A percentile compares a stretch with the other conserved stretches of the same genome.
Evolutionary conservation across 768 basidiomycete species (phyloP).

Genomic region (Strobilomyces confusus): DNA sequence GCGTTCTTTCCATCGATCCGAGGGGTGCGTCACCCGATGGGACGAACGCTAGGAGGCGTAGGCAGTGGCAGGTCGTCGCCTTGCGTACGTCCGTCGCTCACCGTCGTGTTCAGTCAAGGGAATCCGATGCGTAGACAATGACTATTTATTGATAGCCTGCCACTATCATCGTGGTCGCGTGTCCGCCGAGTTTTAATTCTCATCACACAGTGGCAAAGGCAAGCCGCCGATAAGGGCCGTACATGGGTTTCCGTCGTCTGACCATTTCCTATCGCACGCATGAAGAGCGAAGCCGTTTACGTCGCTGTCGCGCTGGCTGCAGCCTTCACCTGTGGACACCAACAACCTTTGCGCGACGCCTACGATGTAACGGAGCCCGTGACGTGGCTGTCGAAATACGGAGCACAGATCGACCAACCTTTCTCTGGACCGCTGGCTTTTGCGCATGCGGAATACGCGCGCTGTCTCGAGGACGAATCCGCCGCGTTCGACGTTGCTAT

Average conservation of each 20-base stretch:
- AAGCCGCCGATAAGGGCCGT: no score
- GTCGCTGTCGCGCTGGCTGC: not conserved
- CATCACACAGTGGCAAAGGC: no score
- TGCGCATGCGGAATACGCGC: slow-evolving; percentile 69
- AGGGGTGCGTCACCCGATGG: slow-evolving; percentile 34
- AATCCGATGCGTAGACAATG: not conserved
- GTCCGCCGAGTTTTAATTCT: no score
- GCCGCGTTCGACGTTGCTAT: slow-evolving; percentile 56
- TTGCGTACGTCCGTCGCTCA: slow-evolving; percentile 34
- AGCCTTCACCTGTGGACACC: slow-evolving; percentile 2
- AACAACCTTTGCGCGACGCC: slow-evolving; percentile 14
- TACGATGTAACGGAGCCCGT: slow-evolving; percentile 15
- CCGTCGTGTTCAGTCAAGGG: slow-evolving; percentile 17
- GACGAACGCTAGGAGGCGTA: slow-evolving; percentile 37
- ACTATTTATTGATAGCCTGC: no score
- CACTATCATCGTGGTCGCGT: no score
- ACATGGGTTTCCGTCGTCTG: no score
- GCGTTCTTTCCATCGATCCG: slow-evolving; percentile 48
- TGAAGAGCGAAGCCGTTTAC: slow-evolving; percentile 9
- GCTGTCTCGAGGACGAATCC: slow-evolving; percentile 22
- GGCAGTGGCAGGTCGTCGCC: slow-evolving; percentile 46
- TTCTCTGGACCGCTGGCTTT: slow-evolving; percentile 83
- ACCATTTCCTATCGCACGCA: not conserved
- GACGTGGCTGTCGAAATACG: slow-evolving; percentile 72
- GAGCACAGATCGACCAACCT: slow-evolving; percentile 63